Percentiles rank a stretch among this genome's conserved stretches.
These are phyloP conservation scores for Ceratobasidium sp. DNA, from an alignment of 1,284 basidiomycete genomes.

Conservation along the genomic window DNA sequence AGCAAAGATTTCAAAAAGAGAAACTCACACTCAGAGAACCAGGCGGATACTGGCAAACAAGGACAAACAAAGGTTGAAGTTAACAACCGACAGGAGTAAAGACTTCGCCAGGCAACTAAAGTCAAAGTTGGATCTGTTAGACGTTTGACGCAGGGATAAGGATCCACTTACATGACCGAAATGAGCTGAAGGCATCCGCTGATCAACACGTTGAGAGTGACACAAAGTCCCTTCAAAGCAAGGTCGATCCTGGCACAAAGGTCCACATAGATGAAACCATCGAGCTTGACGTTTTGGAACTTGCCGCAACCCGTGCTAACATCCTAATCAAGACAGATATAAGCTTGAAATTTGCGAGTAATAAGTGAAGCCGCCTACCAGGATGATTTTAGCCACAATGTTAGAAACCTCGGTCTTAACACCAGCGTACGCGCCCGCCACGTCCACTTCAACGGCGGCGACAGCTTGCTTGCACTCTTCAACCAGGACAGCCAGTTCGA, in stretches of 20 bases:
- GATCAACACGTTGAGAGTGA: conserved; percentile 26
- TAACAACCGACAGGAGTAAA: conserved; percentile 13
- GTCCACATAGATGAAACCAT: conserved; percentile 26
- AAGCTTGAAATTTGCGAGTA: neutral
- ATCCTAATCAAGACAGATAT: conserved; percentile 8
- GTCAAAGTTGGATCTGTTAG: neutral
- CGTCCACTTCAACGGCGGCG: conserved; percentile 8
- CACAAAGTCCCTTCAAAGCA: conserved; percentile 37
- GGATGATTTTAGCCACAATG: conserved; percentile 26
- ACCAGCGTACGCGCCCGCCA: neutral
- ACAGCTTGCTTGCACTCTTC: conserved; percentile 18
- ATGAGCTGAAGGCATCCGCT: conserved; percentile 29
- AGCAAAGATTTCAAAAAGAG: neutral
- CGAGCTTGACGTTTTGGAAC: conserved; percentile 42
- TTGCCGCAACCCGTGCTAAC: conserved; percentile 37
- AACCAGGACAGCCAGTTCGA: conserved; percentile 20
- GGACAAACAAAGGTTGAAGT: conserved; percentile 34
- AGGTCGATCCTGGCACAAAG: conserved; percentile 36
- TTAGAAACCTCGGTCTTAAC: conserved; percentile 29
- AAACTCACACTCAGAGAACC: conserved; percentile 5
- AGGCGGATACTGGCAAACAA: conserved; percentile 20
- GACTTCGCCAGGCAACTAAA: conserved; percentile 26
- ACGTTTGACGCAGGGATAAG: no score
- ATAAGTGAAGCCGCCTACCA: conserved; percentile 1
- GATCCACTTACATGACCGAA: conserved; percentile 14